Percentiles rank a stretch among this genome's conserved stretches.
These are phyloP conservation scores for Microdochium trichocladiopsis DNA, from an alignment of 2,329 filamentous ascomycete genomes.

Conservation along the genomic window DNA sequence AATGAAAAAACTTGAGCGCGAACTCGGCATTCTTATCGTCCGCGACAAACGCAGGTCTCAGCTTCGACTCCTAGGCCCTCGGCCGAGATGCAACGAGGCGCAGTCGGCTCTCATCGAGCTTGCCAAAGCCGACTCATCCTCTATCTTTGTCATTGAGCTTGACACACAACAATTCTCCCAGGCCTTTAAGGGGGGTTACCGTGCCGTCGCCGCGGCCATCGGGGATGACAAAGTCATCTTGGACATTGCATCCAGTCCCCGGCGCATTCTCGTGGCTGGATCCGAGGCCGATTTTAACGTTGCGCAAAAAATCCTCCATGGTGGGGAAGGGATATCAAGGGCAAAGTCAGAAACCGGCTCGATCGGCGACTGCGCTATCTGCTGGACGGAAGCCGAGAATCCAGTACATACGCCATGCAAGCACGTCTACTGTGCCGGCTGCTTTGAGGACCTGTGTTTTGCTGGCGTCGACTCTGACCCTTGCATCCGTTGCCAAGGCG, in stretches of 20 bases:
- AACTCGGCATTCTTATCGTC: conserved; percentile 16
- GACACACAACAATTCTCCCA: conserved; percentile 15
- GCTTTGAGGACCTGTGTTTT: conserved; percentile 27
- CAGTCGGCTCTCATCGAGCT: conserved; percentile 7
- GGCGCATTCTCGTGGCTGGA: conserved; percentile 22
- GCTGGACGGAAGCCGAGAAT: conserved; percentile 27
- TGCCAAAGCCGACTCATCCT: conserved; percentile 2
- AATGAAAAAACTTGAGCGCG: conserved; percentile 12
- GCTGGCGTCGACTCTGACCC: conserved; percentile 6
- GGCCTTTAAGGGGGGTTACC: conserved; percentile 24
- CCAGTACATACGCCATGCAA: conserved; percentile 25
- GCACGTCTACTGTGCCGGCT: conserved; percentile 33
- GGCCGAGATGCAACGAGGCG: conserved; percentile 7
- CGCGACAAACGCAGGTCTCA: conserved; percentile 18
- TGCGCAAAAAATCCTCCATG: conserved; percentile 8
- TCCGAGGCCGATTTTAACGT: conserved; percentile 10
- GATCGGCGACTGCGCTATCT: conserved; percentile 21
- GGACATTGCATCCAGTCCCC: conserved; percentile 21
- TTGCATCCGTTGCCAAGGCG: conserved; percentile 17
- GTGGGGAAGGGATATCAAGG: not conserved
- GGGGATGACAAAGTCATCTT: conserved; percentile 19
- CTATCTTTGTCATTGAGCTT: conserved; percentile 16
- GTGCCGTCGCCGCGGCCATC: conserved; percentile 13
- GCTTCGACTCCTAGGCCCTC: conserved; percentile 19
- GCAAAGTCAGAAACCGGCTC: not conserved